Percentiles rank a stretch among this genome's conserved stretches.
These are phyloP conservation scores for Macroventuria anomochaeta DNA, from an alignment of 2,329 filamentous ascomycete species.

Conservation along the genomic window DNA sequence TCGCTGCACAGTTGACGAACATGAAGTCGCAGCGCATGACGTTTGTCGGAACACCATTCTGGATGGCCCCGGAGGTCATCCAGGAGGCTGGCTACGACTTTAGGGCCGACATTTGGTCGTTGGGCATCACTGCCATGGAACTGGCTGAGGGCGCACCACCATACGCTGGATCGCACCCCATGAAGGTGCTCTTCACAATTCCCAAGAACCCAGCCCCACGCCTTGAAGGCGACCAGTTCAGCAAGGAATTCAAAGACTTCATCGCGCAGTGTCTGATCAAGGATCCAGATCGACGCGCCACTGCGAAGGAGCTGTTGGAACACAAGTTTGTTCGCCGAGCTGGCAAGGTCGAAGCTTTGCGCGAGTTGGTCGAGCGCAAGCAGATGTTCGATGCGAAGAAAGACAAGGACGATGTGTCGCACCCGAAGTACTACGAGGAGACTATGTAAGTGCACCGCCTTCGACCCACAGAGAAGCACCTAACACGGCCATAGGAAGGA, in stretches of 20 bases:
- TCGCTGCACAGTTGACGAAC: slow-evolving; percentile 94
- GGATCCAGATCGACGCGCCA: slow-evolving; percentile 82
- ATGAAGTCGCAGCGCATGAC: slow-evolving; percentile 98
- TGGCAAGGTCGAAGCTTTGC: slow-evolving; percentile 84
- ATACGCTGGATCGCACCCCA: slow-evolving; percentile 93
- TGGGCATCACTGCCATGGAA: slow-evolving; percentile 93
- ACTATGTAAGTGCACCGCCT: slow-evolving; percentile 65
- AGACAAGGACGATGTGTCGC: slow-evolving; percentile 60
- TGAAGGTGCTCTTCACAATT: slow-evolving; percentile 97
- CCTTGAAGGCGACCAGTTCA: slow-evolving; percentile 80
- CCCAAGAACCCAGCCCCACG: slow-evolving; percentile 87
- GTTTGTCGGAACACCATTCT: slow-evolving; percentile 90
- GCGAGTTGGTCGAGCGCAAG: slow-evolving; percentile 83
- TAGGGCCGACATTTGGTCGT: slow-evolving; percentile 96
- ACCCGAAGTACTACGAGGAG: slow-evolving; percentile 90
- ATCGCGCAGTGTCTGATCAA: slow-evolving; percentile 89
- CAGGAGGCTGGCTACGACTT: slow-evolving; percentile 98
- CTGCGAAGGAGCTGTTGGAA: slow-evolving; percentile 83
- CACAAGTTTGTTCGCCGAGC: slow-evolving; percentile 88
- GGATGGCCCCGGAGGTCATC: slow-evolving; percentile 99
- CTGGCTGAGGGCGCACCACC: slow-evolving; percentile 90
- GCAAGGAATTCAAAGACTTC: slow-evolving; percentile 93
- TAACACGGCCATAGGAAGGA: slow-evolving; percentile 22
- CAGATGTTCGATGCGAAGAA: slow-evolving; percentile 81
- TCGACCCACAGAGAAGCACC: slow-evolving; percentile 2